Percentiles rank a stretch among this genome's conserved stretches.
Evolutionary conservation across 257 asterid genomes (phyloP).

Genomic region (Gardenia jasminoides): DNA sequence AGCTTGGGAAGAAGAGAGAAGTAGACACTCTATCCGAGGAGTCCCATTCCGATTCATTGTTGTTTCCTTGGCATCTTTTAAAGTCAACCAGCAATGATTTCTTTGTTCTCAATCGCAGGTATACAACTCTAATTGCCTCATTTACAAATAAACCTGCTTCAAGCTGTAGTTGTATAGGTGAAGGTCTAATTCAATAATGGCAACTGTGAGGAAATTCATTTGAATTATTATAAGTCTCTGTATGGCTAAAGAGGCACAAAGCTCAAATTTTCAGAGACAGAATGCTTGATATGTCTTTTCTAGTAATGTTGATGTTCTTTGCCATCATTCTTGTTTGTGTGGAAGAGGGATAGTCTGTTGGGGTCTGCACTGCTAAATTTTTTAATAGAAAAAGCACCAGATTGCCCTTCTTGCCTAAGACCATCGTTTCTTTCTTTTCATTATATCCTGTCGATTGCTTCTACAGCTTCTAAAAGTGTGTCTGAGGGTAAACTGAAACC

Average conservation of each 20-base stretch:
- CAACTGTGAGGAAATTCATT: neutral
- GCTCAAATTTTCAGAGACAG: neutral
- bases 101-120: slow-evolving; percentile 73
- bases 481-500: neutral
- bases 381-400: neutral
- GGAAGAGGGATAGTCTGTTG: neutral
- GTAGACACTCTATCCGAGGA: slow-evolving; percentile 41
- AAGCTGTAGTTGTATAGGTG: neutral
- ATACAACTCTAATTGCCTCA: slow-evolving; percentile 11
- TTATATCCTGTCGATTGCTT: neutral
- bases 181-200: neutral
- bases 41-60: slow-evolving; percentile 48
- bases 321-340: neutral
- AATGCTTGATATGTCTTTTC: neutral
- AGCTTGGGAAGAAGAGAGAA: slow-evolving; percentile 46
- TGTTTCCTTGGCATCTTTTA: slow-evolving; percentile 91
- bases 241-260: neutral
- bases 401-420: neutral
- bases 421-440: neutral
- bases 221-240: neutral
- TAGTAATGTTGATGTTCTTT: neutral
- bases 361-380: neutral
- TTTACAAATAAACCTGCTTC: neutral
- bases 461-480: neutral
- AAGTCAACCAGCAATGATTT: slow-evolving; percentile 52